Conservation (phyloP, 2,329 filamentous ascomycete species). For the Aspergillus fumigatiaffinis region DNA sequence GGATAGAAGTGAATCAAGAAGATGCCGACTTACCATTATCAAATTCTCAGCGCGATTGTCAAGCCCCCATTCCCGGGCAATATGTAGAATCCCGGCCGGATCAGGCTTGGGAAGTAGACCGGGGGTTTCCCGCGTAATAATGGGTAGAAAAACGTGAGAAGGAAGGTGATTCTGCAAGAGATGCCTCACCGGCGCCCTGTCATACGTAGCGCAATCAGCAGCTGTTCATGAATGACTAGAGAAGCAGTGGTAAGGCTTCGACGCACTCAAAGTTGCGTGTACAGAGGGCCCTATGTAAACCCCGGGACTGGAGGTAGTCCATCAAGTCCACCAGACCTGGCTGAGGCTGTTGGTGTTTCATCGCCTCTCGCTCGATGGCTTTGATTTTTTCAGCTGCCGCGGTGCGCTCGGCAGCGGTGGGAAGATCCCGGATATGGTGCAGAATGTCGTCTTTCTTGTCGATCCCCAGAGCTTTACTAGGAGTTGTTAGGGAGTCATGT, state of each 20-base stretch:
- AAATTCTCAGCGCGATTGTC: slow-evolving; percentile 41
- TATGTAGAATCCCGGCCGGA: slow-evolving; percentile 82
- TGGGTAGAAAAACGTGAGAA: slow-evolving; percentile 65
- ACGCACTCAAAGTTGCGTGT: slow-evolving; percentile 83
- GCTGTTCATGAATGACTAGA: not conserved
- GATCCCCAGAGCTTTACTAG: slow-evolving; percentile 63
- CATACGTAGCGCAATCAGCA: not conserved
- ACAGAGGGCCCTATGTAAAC: slow-evolving; percentile 77
- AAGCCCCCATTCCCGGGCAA: slow-evolving; percentile 72
- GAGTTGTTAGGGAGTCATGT: not conserved
- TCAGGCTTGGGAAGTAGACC: slow-evolving; percentile 68
- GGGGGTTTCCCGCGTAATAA: slow-evolving; percentile 79
- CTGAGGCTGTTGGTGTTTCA: slow-evolving; percentile 76
- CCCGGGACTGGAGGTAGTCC: slow-evolving; percentile 68
- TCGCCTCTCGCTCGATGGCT: slow-evolving; percentile 73
- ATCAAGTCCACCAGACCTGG: slow-evolving; percentile 75
- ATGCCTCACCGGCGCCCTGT: slow-evolving; percentile 40
- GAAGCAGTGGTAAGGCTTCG: not conserved
- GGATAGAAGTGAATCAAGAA: not conserved
- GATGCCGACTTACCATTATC: slow-evolving; percentile 32
- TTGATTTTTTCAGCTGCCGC: slow-evolving; percentile 70
- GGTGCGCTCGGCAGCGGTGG: slow-evolving; percentile 55
- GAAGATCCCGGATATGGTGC: slow-evolving; percentile 75
- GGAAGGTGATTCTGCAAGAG: slow-evolving; percentile 67
- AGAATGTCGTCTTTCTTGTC: slow-evolving; percentile 75